Evolutionary conservation across 2,329 filamentous ascomycete species (phyloP), one percentile per base, ranked within the genome.

Genomic region (Talaromyces albobiverticillius): DNA sequence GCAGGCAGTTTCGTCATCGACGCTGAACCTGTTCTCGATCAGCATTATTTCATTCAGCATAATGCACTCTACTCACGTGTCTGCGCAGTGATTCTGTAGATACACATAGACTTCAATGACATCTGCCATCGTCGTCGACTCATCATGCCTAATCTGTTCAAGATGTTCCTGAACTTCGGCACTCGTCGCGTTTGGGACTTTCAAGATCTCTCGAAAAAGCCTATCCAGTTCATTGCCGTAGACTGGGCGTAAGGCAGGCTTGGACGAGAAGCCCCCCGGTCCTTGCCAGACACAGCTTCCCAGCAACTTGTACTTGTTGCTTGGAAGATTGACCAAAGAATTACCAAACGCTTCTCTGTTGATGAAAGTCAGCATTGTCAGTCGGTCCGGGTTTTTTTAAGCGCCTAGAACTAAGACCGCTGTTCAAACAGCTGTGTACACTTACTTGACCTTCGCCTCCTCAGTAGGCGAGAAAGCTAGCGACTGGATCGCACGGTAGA

Each of bases 161-260:
- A 50, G 46, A 29, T 50, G 29, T 50, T 50, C 22, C 26, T 29
- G 20, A 50, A 41, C 23, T 41, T 50, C 46, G 32, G 46, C 46
- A 41, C 36, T 50, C 46, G 46, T 50, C 46, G 36, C 46, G 36
- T 50, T 50, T 41, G 32, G 46, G 36, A 41, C 46, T 40, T 50
- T 14, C 34, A 50, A 50, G 46, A 50, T 50, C 46, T 50, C 46
- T 50, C 31, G 46, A 41, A 50, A 48, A 26, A 50, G 46, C 46
- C 46, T 20, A 50, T 50, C 22, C 7, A 50, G 32, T 50, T 50
- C 46, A 26, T 41, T 14, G 14, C 46, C 46, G 36, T 50, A 50
- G 32, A 26, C 32, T 50, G 46, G 46, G 23, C 32, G 13, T 41
- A 50, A 50, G 36, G 34, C 46, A 40, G 32, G 32, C 34, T 50